A percentile compares a stretch with the other conserved stretches of the same genome.
Conservation (phyloP, 768 basidiomycete species). For the Boletus tomentosulus region DNA sequence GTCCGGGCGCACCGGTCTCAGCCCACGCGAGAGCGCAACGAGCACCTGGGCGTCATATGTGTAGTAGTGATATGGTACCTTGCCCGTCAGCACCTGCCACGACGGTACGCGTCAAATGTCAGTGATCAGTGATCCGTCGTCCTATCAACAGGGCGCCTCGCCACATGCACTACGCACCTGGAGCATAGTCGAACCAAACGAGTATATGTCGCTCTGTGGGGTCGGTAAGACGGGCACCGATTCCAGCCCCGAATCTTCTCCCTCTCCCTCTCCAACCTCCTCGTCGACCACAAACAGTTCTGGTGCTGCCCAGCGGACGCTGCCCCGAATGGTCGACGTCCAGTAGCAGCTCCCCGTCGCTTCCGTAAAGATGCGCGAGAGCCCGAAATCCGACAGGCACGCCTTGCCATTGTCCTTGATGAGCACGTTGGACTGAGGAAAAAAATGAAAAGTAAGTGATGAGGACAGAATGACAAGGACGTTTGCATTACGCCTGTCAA, state of each 20-base stretch:
- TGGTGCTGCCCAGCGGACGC: constrained; percentile 46
- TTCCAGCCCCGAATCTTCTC: constrained; percentile 9
- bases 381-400: constrained; percentile 36
- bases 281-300: constrained; percentile 33
- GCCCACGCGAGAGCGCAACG: constrained; percentile 13
- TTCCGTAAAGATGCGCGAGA: constrained; percentile 29
- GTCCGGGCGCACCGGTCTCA: constrained; percentile 8
- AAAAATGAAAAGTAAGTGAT: not conserved
- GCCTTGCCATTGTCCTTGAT: constrained; percentile 30
- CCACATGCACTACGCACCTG: constrained; percentile 18
- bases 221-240: constrained; percentile 9
- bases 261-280: constrained; percentile 5
- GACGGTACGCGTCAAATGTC: not conserved
- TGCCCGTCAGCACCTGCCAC: constrained; percentile 26
- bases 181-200: constrained; percentile 33
- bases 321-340: constrained; percentile 38
- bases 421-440: constrained; percentile 32
- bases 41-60: constrained; percentile 24
- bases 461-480: not conserved
- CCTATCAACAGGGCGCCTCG: not conserved
- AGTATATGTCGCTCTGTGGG: constrained; percentile 40
- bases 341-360: constrained; percentile 19
- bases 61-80: constrained; percentile 21
- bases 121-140: too few relatives aligned
- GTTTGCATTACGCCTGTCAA: constrained; percentile 36